Evolutionary conservation across 2,329 filamentous ascomycete species (phyloP), one percentile per base, ranked within the genome.

Genomic region (Fusarium humuli): DNA sequence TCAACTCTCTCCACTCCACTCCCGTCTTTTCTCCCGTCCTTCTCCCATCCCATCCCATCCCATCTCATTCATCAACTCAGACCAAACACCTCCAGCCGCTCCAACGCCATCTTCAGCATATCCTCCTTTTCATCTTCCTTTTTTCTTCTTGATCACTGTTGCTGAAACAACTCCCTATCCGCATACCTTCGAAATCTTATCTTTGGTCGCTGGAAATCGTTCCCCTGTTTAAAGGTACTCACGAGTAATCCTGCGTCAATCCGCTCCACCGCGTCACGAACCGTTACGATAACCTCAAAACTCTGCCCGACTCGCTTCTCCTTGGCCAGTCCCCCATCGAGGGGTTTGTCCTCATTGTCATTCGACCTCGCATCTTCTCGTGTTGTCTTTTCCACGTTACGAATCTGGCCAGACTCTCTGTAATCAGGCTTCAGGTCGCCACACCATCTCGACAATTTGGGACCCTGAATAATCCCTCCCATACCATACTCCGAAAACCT

Each of bases 221-320:
- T 61, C 60, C 59, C 60, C 56, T 62, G 69, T 56, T 55, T 54
- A 22, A 52, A 53, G 49, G 49, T 23, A 50, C 55, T 72, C 65
- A 59, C 69, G 54, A 66, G 65, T 60, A 53, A 57, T 71, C 60
- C 68, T 69, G 57, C 65, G 61, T 66, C 61, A 49, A 67, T 68
- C 62, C 69, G 49, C 69, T 72, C 69, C 57, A 72, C 69, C 69
- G 69, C 69, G 69, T 71, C 65, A 71, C 69, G 69, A 71, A 47
- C 69, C 69, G 61, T 71, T 72, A 71, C 69, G 69, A 71, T 71
- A 71, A 50, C 61, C 69, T 70, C 65, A 52, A 67, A 72, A 67
- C 47, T 44, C 57, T 72, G 61, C 45, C 54, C 69, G 69, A 72
- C 69, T 65, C 69, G 69, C 34, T 66, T 30, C 53, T 54, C 54